Evolutionary conservation across 768 basidiomycete species (phyloP).

Genomic region (Panellus pusillus): DNA sequence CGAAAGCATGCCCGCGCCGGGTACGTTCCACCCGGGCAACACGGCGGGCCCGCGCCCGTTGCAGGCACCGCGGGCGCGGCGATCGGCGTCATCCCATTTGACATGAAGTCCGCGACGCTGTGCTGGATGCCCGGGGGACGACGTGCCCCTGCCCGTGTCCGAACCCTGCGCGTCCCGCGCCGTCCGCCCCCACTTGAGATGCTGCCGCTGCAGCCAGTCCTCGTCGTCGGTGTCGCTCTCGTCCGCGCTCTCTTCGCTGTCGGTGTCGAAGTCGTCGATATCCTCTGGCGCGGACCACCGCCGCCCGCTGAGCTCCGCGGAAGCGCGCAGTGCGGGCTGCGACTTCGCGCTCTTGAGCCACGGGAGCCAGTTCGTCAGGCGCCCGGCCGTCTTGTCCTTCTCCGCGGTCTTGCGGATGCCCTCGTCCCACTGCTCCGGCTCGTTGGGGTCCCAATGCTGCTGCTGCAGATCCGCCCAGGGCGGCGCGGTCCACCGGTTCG

Average conservation of each 20-base stretch:
- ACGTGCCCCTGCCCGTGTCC: neutral
- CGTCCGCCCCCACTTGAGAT: slow-evolving; percentile 7
- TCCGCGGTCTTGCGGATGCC: slow-evolving; percentile 9
- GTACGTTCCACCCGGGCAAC: slow-evolving; percentile 11
- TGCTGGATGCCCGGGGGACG: neutral
- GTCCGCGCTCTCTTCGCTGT: neutral
- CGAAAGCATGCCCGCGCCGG: neutral
- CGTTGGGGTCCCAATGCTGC: slow-evolving; percentile 8
- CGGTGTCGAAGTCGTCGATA: neutral
- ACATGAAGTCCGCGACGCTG: slow-evolving; percentile 19
- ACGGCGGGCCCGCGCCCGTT: neutral
- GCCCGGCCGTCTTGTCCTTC: slow-evolving; percentile 14
- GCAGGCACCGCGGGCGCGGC: slow-evolving; percentile 2
- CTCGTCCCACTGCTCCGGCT: slow-evolving; percentile 13
- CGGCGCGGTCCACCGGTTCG: slow-evolving; percentile 4
- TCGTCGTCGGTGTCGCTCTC: slow-evolving; percentile 11
- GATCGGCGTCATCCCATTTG: slow-evolving; percentile 1
- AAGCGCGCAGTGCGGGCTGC: neutral
- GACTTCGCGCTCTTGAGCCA: slow-evolving; percentile 5
- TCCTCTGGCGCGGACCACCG: neutral
- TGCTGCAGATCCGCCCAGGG: neutral
- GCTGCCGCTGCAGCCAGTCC: slow-evolving; percentile 9
- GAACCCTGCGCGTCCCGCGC: neutral
- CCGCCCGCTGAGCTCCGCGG: no score
- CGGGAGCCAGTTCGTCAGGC: slow-evolving; percentile 14